Base-by-base conservation (phyloP, 2,329 filamentous ascomycete genomes). In the Metarhizium rileyi region DNA sequence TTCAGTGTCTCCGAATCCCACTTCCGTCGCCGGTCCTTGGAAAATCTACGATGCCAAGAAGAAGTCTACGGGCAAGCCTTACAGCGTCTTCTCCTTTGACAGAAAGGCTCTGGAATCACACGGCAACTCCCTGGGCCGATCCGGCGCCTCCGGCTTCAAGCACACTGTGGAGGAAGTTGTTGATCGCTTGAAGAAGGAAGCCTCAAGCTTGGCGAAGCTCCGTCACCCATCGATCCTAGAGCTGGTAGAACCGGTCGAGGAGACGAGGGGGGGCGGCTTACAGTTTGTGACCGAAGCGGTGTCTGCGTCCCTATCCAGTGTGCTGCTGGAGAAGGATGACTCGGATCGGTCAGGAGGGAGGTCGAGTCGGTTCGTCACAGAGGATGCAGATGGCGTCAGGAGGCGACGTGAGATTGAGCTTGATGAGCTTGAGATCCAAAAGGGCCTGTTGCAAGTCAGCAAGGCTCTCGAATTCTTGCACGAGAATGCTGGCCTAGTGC, bases 21-120 rank as follows among this genome's bases (percentile, higher is more conserved):
- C 81, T n/a, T 86, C 89, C 47, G 81, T 81, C 47, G 87, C 90
- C 16, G 93, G 93, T 18, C 88, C 90, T 51, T 98, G 93, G 93
- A 95, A 90, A 72, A 93, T 98, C 61, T 91, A 91, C 76, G 90
- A 96, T 71, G 90, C 87, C 52, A 97, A 95, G 74, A 94, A 94
- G 72, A 97, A 96, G 70, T 89, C 86, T 27, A 95, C 90, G 0
- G 88, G 87, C 57, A 95, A 93, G 66, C 68, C 84, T 7, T 93
- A 85, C 49, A 96, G 90, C 16, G 83, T 97, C 57, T 98, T 97
- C 61, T 83, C 97, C 56, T 96, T 97, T 65, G 93, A 98, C 57
- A 84, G 83, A 64, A 95, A 94, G 69, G 80, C 81, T 1, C 73
- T 98, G 49, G 90, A 96, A 51, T 72, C 80, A 9, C 66, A 70